Evolutionary conservation across 257 asterid species (phyloP).

Genomic region (Oldenlandia corymbosa): DNA sequence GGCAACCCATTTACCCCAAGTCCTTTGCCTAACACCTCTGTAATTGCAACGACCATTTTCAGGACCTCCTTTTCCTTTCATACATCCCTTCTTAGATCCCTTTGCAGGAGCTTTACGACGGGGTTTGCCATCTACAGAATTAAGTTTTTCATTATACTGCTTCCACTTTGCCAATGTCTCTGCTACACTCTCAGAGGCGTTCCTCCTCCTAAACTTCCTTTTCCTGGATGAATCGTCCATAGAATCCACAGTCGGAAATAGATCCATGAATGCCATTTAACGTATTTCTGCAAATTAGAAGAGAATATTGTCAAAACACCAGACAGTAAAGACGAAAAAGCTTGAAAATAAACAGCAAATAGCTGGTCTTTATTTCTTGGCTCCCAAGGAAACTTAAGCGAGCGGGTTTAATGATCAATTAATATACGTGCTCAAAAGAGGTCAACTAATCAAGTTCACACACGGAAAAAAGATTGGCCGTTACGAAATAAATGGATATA

Average conservation of each 20-base stretch:
- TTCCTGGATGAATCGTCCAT: slow-evolving; percentile 21
- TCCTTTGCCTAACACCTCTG: slow-evolving; percentile 39
- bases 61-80: slow-evolving; percentile 33
- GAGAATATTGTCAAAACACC: neutral
- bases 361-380: neutral
- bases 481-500: neutral
- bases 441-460: neutral
- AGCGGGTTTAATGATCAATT: neutral
- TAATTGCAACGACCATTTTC: slow-evolving; percentile 26
- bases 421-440: neutral
- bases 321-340: neutral
- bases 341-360: neutral
- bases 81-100: slow-evolving; percentile 43
- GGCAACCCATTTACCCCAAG: slow-evolving; percentile 48
- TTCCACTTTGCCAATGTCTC: slow-evolving; percentile 37
- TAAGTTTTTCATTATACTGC: slow-evolving; percentile 27
- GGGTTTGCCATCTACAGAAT: slow-evolving; percentile 9
- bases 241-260: neutral
- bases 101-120: slow-evolving; percentile 29
- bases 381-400: neutral
- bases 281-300: slow-evolving; percentile 11
- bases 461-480: neutral
- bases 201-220: slow-evolving; percentile 27
- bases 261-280: slow-evolving; percentile 11
- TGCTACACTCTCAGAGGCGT: slow-evolving; percentile 15